phyloP scores from a whole-genome alignment of 1,284 basidiomycete species.

The Ceratobasidium papillatum region DNA sequence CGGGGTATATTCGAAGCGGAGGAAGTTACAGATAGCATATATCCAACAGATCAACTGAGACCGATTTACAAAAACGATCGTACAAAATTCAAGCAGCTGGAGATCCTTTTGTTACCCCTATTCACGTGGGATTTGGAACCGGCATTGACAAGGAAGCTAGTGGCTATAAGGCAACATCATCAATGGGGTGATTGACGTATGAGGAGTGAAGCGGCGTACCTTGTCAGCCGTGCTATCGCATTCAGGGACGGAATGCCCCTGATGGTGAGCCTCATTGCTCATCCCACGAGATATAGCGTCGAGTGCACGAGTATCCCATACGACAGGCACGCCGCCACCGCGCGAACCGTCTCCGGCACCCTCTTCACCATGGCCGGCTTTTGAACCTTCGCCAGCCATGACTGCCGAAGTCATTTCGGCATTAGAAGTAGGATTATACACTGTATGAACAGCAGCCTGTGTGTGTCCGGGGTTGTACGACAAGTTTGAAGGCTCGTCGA shows the following conservation, averaged over 20 bases:
- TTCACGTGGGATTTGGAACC: slow-evolving; percentile 2
- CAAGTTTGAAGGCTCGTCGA: slow-evolving; percentile 14
- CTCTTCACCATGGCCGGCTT: slow-evolving; percentile 10
- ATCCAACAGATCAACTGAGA: background rate
- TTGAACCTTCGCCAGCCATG: slow-evolving; percentile 21
- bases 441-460: slow-evolving; percentile 19
- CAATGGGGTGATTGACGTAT: background rate
- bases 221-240: background rate
- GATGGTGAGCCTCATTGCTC: slow-evolving; percentile 18
- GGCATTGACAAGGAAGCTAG: background rate
- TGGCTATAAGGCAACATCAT: background rate
- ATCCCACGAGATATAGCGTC: slow-evolving; percentile 19
- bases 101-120: background rate
- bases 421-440: background rate
- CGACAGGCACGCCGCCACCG: slow-evolving; percentile 17
- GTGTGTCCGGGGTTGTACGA: slow-evolving; percentile 37
- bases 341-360: slow-evolving; percentile 25
- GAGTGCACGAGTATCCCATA: slow-evolving; percentile 26
- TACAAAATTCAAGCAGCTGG: background rate
- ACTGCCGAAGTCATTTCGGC: slow-evolving; percentile 32
- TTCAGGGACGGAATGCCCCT: background rate
- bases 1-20: slow-evolving; percentile 3
- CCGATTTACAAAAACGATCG: background rate
- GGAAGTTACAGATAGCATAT: background rate
- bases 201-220: background rate